phyloP scores from a whole-genome alignment of 176 grass and related monocot genomes.

The Raddia guianensis region DNA sequence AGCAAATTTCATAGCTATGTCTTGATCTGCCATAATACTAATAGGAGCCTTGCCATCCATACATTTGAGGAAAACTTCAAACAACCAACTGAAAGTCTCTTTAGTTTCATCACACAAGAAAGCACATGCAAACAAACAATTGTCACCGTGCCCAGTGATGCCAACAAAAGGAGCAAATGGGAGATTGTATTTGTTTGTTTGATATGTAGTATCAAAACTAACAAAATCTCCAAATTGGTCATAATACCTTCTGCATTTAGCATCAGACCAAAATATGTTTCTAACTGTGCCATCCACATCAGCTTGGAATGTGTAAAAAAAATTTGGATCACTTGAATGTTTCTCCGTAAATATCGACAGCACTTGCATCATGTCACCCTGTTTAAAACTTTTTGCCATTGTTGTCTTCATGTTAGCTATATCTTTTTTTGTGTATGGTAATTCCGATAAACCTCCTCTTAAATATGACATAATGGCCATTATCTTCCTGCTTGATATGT shows the following conservation, averaged over 20 bases:
- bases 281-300: not conserved
- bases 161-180: not conserved
- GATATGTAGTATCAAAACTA: not conserved
- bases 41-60: not conserved
- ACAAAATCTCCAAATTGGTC: not conserved
- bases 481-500: too few species aligned
- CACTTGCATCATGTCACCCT: not conserved
- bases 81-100: not conserved
- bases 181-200: not conserved
- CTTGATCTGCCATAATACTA: not conserved
- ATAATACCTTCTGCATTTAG: not conserved
- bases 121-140: not conserved
- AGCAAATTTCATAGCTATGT: not conserved
- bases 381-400: not conserved
- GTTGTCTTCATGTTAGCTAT: not conserved
- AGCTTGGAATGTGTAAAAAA: not conserved
- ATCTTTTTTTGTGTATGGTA: not conserved
- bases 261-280: not conserved
- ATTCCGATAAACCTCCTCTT: not conserved
- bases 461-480: too few species aligned
- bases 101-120: not conserved
- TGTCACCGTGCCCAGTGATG: not conserved
- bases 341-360: not conserved
- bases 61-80: not conserved
- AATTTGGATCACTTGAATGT: not conserved